Conservation (phyloP, 202 grass and related monocot genomes). For the Hordeum pubiflorum region DNA sequence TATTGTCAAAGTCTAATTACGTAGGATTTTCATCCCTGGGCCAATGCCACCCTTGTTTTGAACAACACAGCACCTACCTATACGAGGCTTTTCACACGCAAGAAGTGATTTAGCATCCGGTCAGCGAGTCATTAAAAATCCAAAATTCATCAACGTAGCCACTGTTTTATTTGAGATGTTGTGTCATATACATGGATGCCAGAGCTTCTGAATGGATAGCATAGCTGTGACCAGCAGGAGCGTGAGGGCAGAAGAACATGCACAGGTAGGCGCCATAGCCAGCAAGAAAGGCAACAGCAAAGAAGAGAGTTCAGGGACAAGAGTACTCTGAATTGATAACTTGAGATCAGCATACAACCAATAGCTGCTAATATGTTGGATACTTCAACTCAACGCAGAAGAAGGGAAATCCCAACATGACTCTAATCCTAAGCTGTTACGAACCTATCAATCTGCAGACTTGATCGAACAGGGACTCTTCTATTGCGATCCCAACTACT, state of each 20-base stretch:
- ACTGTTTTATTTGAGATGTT: not conserved
- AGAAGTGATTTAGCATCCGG: too few relatives aligned
- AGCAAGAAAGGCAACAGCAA: not conserved
- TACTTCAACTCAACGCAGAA: not conserved
- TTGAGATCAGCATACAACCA: not conserved
- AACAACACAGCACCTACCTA: too few relatives aligned
- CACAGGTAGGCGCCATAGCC: not conserved
- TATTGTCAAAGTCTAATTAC: not conserved
- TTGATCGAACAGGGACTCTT: not conserved
- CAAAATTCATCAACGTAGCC: not conserved
- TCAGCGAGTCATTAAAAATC: not conserved
- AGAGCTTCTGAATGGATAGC: not conserved
- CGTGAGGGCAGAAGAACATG: not conserved
- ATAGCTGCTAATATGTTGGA: not conserved
- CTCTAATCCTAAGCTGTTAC: not conserved
- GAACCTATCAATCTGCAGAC: not conserved
- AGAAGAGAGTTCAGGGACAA: not conserved
- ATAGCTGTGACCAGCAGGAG: not conserved
- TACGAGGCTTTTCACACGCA: too few relatives aligned
- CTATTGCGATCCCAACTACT: not conserved
- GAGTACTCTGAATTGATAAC: not conserved
- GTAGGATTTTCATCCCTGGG: not conserved
- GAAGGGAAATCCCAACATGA: not conserved
- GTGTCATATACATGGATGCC: not conserved
- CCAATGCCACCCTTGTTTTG: not conserved